Evolutionary conservation across 208 protist species (phyloP).

Genomic region (Balamuthia mandrillaris): DNA sequence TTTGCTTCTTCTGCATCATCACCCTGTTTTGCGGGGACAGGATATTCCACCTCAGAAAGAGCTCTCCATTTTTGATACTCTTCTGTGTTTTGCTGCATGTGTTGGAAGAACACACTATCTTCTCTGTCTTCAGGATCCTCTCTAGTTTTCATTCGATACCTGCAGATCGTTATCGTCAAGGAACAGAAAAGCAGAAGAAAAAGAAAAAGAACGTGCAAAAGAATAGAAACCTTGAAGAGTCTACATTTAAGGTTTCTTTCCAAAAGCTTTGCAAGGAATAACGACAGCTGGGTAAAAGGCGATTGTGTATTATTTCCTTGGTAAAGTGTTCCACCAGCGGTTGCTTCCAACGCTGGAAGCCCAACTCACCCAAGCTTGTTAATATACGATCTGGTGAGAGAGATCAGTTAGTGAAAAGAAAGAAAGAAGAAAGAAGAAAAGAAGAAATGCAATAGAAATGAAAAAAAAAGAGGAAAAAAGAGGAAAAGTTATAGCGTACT

Average conservation of each 20-base stretch:
- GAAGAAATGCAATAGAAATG: not conserved
- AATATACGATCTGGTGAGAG: constrained; percentile 15
- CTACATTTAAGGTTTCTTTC: not conserved
- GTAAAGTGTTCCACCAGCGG: constrained; percentile 36
- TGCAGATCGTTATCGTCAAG: not conserved
- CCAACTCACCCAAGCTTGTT: constrained; percentile 39
- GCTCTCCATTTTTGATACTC: constrained; percentile 17
- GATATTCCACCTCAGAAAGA: not conserved
- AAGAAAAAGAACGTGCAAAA: not conserved
- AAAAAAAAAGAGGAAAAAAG: too few species aligned
- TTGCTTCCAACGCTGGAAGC: constrained; percentile 31
- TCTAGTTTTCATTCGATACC: not conserved
- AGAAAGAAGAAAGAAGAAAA: not conserved
- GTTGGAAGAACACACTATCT: constrained; percentile 29
- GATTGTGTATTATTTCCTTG: constrained; percentile 2
- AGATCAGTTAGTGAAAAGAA: not conserved
- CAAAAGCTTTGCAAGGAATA: constrained; percentile 9
- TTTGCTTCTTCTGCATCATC: not conserved
- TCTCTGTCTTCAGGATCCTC: constrained; percentile 27
- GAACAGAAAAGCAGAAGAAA: not conserved
- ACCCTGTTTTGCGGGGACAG: not conserved
- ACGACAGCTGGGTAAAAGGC: not conserved
- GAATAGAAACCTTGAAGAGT: not conserved
- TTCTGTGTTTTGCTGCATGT: constrained; percentile 1
- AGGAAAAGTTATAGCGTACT: not conserved